Percentiles rank a stretch among this genome's conserved stretches.
phyloP scores from a whole-genome alignment of 139 green algal species.

The Pedinophyceae sp. region DNA sequence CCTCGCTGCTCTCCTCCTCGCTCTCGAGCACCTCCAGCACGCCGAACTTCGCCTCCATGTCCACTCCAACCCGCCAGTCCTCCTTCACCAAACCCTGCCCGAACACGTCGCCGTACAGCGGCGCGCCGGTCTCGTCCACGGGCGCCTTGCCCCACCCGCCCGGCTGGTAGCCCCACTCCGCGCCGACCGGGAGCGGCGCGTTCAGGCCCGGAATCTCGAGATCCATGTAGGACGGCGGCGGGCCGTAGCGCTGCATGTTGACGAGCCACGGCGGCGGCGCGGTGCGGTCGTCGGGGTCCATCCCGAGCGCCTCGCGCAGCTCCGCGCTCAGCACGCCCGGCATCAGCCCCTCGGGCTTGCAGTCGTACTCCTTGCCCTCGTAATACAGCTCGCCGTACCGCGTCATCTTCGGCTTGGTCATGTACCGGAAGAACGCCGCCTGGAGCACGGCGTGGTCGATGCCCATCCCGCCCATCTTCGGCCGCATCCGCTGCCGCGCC shows the following conservation, averaged over 20 bases:
- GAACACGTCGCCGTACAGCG: constrained; percentile 95
- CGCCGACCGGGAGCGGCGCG: constrained; percentile 76
- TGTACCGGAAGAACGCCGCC: constrained; percentile 98
- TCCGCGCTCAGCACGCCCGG: constrained; percentile 47
- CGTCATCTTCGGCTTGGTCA: constrained; percentile 79
- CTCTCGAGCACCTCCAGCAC: constrained; percentile 51
- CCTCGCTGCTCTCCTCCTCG: constrained; percentile 47
- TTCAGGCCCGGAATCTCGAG: constrained; percentile 84
- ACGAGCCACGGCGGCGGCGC: constrained; percentile 87
- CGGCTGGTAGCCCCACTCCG: constrained; percentile 27
- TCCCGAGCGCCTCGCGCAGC: constrained; percentile 69
- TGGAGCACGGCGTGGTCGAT: constrained; percentile 95
- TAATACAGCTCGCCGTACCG: constrained; percentile 89
- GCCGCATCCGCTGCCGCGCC: constrained; percentile 49
- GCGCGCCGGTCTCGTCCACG: constrained; percentile 58
- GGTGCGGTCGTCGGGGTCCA: constrained; percentile 44
- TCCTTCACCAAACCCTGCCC: constrained; percentile 21
- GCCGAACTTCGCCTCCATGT: constrained; percentile 4
- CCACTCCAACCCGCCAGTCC: not conserved
- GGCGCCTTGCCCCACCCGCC: constrained; percentile 96
- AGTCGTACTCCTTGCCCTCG: constrained; percentile 69
- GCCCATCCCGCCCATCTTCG: constrained; percentile 91
- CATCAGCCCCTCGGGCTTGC: constrained; percentile 3
- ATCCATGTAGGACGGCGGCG: constrained; percentile 82
- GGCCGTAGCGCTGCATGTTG: constrained; percentile 91